These are phyloP conservation scores for Meyerozyma athensensis DNA, from an alignment of 1,139 yeast species.

Conservation along the genomic window DNA sequence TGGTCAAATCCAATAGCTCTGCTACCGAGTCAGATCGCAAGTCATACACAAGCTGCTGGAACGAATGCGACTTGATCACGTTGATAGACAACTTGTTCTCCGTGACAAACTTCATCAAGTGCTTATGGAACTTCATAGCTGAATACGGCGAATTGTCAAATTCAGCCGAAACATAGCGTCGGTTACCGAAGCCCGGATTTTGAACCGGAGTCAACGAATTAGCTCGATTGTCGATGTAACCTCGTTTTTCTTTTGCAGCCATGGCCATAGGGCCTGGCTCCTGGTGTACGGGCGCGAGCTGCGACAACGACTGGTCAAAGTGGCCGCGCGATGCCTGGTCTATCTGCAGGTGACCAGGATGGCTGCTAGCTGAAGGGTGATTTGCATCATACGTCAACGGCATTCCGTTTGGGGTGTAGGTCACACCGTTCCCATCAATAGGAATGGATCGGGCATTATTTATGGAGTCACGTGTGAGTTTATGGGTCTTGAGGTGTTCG, in stretches of 20 bases:
- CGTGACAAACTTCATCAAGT: slow-evolving; percentile 44
- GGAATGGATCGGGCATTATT: slow-evolving; percentile 33
- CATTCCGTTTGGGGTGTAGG: slow-evolving; percentile 27
- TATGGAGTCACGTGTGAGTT: slow-evolving; percentile 35
- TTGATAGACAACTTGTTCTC: slow-evolving; percentile 49
- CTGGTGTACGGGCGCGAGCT: slow-evolving; percentile 1
- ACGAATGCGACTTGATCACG: slow-evolving; percentile 46
- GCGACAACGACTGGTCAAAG: not conserved
- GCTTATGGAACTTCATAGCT: slow-evolving; percentile 46
- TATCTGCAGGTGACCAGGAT: not conserved
- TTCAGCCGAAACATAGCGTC: slow-evolving; percentile 27
- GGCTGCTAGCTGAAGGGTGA: slow-evolving; percentile 4
- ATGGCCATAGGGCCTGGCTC: not conserved
- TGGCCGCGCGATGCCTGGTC: not conserved
- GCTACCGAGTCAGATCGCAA: slow-evolving; percentile 43
- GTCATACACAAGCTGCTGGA: slow-evolving; percentile 49
- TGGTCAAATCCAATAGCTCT: slow-evolving; percentile 45
- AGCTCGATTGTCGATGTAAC: not conserved
- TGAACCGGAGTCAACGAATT: not conserved
- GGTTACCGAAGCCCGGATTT: not conserved
- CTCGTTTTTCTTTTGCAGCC: not conserved
- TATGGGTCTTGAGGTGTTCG: slow-evolving; percentile 55
- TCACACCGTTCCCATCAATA: slow-evolving; percentile 36
- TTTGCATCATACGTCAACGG: slow-evolving; percentile 17
- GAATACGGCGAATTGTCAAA: slow-evolving; percentile 44